phyloP scores from a whole-genome alignment of 805 yeast genomes.

The Saccharomycopsis babjevae region DNA sequence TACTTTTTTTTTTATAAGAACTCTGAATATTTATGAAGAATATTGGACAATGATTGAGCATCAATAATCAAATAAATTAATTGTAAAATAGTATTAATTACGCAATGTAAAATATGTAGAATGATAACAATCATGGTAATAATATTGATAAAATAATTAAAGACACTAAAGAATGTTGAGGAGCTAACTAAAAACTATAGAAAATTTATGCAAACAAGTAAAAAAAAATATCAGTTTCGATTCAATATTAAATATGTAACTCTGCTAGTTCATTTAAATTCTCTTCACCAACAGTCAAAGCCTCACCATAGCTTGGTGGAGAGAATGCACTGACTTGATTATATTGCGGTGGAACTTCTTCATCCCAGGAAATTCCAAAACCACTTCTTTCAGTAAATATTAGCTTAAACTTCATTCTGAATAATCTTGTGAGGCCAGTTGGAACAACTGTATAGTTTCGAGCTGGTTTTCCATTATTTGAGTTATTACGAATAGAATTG shows the following conservation, averaged over 20 bases:
- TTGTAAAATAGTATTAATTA: too few relatives aligned
- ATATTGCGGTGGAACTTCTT: slow-evolving; percentile 96
- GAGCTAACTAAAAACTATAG: too few relatives aligned
- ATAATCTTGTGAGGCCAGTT: slow-evolving; percentile 90
- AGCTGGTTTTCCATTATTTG: slow-evolving; percentile 1
- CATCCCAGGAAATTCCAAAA: slow-evolving; percentile 96
- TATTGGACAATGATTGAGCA: too few relatives aligned
- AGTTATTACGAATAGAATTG: slow-evolving; percentile 14
- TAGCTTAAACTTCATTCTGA: slow-evolving; percentile 90
- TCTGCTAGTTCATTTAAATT: slow-evolving; percentile 4
- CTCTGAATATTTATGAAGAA: too few relatives aligned
- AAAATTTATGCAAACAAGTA: too few relatives aligned
- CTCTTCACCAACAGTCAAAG: slow-evolving; percentile 7
- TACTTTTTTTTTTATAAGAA: too few relatives aligned
- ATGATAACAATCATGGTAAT: too few relatives aligned
- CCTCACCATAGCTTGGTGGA: slow-evolving; percentile 66
- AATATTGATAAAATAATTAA: too few relatives aligned
- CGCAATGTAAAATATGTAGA: too few relatives aligned
- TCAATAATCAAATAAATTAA: too few relatives aligned
- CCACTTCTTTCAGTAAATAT: slow-evolving; percentile 84
- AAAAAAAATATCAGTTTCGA: neutral
- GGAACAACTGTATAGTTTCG: slow-evolving; percentile 31
- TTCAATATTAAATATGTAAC: neutral
- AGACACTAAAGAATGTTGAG: too few relatives aligned
- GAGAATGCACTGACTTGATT: slow-evolving; percentile 72